These are phyloP conservation scores for Daedalea quercina DNA, from an alignment of 768 basidiomycete species.

Conservation along the genomic window DNA sequence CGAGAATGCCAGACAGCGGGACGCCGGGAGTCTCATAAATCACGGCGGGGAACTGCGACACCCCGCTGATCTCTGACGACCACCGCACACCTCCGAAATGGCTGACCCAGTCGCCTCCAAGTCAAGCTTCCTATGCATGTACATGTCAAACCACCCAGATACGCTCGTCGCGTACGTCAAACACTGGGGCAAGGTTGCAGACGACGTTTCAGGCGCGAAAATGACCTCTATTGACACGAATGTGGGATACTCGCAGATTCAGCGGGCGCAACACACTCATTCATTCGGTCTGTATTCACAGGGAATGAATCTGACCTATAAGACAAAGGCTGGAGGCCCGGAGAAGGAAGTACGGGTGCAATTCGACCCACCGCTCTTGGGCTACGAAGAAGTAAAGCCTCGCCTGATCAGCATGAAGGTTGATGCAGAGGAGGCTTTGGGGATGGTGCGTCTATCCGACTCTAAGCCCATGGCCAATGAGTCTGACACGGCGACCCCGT, in stretches of 20 bases:
- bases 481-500: not conserved
- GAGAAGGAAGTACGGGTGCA: constrained; percentile 43
- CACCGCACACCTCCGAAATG: constrained; percentile 33
- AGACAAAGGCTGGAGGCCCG: constrained; percentile 38
- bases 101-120: constrained; percentile 70
- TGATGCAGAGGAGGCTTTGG: constrained; percentile 70
- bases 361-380: constrained; percentile 65
- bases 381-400: constrained; percentile 80
- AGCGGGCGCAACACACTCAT: not conserved
- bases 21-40: too few relatives aligned
- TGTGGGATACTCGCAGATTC: constrained; percentile 27
- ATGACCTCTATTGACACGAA: constrained; percentile 68
- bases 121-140: constrained; percentile 72
- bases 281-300: too few relatives aligned
- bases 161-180: constrained; percentile 81
- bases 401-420: constrained; percentile 76
- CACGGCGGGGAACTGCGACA: too few relatives aligned
- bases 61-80: too few relatives aligned
- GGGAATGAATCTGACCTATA: constrained; percentile 69
- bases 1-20: too few relatives aligned
- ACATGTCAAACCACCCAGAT: constrained; percentile 81
- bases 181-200: constrained; percentile 61
- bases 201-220: constrained; percentile 49
- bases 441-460: constrained; percentile 49
- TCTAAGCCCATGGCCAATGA: not conserved